phyloP scores from a whole-genome alignment of 2,329 filamentous ascomycete genomes.

The Aureobasidium namibiae region DNA sequence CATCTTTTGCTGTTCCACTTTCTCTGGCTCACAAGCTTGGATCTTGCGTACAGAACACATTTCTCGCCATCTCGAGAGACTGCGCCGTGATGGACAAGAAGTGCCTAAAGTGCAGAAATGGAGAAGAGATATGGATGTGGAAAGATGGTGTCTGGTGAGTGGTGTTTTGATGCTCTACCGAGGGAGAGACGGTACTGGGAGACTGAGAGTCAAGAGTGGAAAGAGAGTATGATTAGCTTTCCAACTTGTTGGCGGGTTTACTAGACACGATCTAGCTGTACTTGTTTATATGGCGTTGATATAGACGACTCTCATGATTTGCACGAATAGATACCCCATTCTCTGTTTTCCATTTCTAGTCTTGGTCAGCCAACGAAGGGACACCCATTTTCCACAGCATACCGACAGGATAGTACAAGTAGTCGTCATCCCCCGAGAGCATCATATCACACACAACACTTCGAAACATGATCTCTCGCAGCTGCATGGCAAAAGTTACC shows the following conservation, averaged over 20 bases:
- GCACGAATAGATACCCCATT: neutral
- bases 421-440: too few relatives aligned
- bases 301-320: neutral
- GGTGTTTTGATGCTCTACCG: slow-evolving; percentile 26
- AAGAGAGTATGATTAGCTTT: neutral
- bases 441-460: too few relatives aligned
- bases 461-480: too few relatives aligned
- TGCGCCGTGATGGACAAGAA: slow-evolving; percentile 22
- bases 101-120: slow-evolving; percentile 30
- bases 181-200: neutral
- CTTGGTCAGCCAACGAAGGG: too few relatives aligned
- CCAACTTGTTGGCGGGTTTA: too few relatives aligned
- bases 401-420: too few relatives aligned
- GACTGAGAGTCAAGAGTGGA: neutral
- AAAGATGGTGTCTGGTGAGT: slow-evolving; percentile 33
- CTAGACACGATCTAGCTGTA: too few relatives aligned
- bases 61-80: slow-evolving; percentile 68
- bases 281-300: neutral
- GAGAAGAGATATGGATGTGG: slow-evolving; percentile 25
- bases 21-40: slow-evolving; percentile 61
- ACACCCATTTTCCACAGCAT: too few relatives aligned
- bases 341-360: neutral
- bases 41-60: slow-evolving; percentile 83
- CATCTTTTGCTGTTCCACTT: slow-evolving; percentile 56
- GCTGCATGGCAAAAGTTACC: too few relatives aligned